These are phyloP conservation scores for Parmales sp. DNA, from an alignment of 108 stramenopile genomes.

Conservation along the genomic window DNA sequence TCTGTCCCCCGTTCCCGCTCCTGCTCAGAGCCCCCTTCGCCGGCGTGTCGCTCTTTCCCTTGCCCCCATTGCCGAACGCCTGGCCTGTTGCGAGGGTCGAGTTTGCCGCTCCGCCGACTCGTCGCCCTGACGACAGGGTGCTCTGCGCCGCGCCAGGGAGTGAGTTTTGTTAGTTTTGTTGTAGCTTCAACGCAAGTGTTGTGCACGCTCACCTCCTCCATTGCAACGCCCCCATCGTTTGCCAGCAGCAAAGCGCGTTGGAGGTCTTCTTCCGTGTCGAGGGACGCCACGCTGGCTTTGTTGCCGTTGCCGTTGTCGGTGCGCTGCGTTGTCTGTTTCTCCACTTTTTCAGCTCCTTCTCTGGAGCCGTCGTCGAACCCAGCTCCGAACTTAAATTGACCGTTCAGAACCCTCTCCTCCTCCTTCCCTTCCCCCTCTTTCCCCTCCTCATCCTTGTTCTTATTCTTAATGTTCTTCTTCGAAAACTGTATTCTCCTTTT, in stretches of 20 bases:
- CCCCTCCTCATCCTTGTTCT: neutral
- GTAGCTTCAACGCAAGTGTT: too few species aligned
- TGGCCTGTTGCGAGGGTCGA: too few species aligned
- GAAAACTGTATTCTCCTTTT: too few species aligned
- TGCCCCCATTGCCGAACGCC: neutral
- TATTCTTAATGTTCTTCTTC: neutral
- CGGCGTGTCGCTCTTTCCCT: neutral
- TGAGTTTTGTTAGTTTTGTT: too few species aligned
- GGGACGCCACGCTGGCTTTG: neutral
- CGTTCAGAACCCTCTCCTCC: neutral
- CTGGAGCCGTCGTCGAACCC: neutral
- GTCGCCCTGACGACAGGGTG: too few species aligned
- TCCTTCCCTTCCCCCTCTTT: neutral
- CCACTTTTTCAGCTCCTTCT: neutral
- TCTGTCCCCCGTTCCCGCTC: neutral
- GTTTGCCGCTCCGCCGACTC: too few species aligned
- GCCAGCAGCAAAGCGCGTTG: neutral
- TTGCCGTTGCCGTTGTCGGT: neutral
- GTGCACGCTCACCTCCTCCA: neutral
- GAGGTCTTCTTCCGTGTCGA: neutral
- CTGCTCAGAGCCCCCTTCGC: slow-evolving; percentile 11
- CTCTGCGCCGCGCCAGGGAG: too few species aligned
- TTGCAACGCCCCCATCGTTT: neutral
- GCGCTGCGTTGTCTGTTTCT: neutral
- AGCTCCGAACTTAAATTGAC: slow-evolving; percentile 1